These are phyloP conservation scores for Solanum hybrid DNA, from an alignment of 305 asterid species.

Conservation along the genomic window DNA sequence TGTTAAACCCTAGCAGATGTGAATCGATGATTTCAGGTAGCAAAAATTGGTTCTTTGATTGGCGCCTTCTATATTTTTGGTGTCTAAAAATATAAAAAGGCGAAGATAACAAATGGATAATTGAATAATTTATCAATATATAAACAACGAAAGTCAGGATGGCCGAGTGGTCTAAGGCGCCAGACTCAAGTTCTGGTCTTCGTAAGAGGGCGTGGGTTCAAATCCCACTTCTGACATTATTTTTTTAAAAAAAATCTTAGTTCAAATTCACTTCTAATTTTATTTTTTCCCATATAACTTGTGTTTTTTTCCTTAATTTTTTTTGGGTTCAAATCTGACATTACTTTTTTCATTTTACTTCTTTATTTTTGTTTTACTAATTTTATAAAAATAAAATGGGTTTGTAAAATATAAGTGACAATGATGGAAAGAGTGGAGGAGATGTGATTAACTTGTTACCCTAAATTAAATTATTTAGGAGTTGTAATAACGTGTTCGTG, in stretches of 20 bases:
- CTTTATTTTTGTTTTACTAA: background rate
- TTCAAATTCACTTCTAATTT: background rate
- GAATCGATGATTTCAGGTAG: background rate
- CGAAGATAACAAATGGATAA: background rate
- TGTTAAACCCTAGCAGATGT: background rate
- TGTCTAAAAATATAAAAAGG: background rate
- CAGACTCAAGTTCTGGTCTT: conserved; percentile 37
- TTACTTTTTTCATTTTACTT: background rate
- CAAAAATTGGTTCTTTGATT: background rate
- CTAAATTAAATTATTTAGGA: background rate
- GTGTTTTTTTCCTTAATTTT: background rate
- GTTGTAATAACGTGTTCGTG: background rate
- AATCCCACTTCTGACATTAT: conserved; percentile 12
- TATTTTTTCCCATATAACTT: background rate
- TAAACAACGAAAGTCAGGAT: conserved; percentile 13
- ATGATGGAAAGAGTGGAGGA: background rate
- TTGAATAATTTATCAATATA: accelerated
- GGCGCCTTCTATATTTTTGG: background rate
- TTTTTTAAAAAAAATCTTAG: background rate
- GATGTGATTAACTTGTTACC: background rate
- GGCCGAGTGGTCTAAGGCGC: conserved; percentile 48
- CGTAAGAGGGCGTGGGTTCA: conserved; percentile 31
- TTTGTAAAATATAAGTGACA: background rate
- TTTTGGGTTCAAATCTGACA: background rate
- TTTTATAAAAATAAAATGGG: background rate